These are phyloP conservation scores for Vanrija sp. DNA, from an alignment of 1,284 basidiomycete genomes.

Conservation along the genomic window DNA sequence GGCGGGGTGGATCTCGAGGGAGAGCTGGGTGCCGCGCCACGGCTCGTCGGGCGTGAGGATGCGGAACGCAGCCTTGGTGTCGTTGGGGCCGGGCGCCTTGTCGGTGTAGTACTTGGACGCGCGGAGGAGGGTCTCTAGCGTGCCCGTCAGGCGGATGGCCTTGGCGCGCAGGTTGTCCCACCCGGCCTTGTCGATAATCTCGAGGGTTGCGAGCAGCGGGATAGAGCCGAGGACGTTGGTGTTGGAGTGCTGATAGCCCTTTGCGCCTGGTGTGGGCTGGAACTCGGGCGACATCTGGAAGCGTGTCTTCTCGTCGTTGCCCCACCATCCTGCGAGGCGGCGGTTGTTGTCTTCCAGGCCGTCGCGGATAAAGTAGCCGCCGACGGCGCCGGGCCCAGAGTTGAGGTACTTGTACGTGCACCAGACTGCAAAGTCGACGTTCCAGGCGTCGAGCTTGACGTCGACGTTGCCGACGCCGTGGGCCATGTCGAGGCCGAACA, in stretches of 20 bases:
- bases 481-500: slow-evolving; percentile 93
- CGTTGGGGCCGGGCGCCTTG: background rate
- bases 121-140: slow-evolving; percentile 63
- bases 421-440: slow-evolving; percentile 95
- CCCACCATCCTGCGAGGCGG: slow-evolving; percentile 96
- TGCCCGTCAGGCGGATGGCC: slow-evolving; percentile 64
- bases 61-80: slow-evolving; percentile 30
- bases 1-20: slow-evolving; percentile 65
- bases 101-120: slow-evolving; percentile 50
- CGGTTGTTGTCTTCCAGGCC: slow-evolving; percentile 43
- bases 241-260: slow-evolving; percentile 94
- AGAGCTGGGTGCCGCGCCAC: slow-evolving; percentile 77
- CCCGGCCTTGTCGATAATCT: slow-evolving; percentile 73
- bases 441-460: slow-evolving; percentile 84
- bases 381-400: slow-evolving; percentile 90
- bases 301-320: slow-evolving; percentile 78
- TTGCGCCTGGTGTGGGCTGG: slow-evolving; percentile 78
- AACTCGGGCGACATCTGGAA: slow-evolving; percentile 87
- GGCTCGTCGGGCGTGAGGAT: slow-evolving; percentile 76
- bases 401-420: slow-evolving; percentile 98
- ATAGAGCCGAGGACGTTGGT: slow-evolving; percentile 76
- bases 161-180: slow-evolving; percentile 66
- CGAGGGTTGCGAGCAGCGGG: slow-evolving; percentile 73
- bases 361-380: slow-evolving; percentile 56
- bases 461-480: slow-evolving; percentile 94